Evolutionary conservation across 805 yeast species (phyloP).

Genomic region (Wickerhamomyces rabaulensis): DNA sequence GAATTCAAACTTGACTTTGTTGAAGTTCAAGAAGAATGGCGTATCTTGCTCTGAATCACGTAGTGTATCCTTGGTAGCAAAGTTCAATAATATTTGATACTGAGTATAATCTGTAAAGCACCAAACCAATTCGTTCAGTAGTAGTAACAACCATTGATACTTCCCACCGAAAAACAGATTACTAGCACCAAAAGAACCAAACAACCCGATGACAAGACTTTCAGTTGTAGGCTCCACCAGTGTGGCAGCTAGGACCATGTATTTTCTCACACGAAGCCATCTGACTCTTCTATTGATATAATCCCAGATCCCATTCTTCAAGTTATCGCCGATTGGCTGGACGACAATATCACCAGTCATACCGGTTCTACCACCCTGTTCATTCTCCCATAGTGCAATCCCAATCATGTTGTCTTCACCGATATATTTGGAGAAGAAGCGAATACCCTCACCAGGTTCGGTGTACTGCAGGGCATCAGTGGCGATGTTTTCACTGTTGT

Average conservation of each 20-base stretch:
- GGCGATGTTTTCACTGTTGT: slow-evolving; percentile 32
- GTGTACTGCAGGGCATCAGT: slow-evolving; percentile 26
- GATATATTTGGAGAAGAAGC: slow-evolving; percentile 71
- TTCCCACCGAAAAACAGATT: slow-evolving; percentile 32
- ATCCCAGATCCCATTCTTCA: slow-evolving; percentile 37
- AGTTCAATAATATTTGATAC: slow-evolving; percentile 37
- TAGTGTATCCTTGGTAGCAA: slow-evolving; percentile 18
- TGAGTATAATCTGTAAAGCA: slow-evolving; percentile 57
- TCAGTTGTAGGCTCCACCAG: slow-evolving; percentile 85
- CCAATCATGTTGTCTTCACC: slow-evolving; percentile 95
- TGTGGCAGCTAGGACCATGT: slow-evolving; percentile 84
- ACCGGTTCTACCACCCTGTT: slow-evolving; percentile 64
- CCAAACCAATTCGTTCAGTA: slow-evolving; percentile 61
- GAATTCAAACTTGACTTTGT: slow-evolving; percentile 15
- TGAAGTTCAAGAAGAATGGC: slow-evolving; percentile 27
- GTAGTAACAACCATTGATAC: slow-evolving; percentile 35
- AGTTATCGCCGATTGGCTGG: slow-evolving; percentile 57
- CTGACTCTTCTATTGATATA: slow-evolving; percentile 67
- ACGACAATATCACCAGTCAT: slow-evolving; percentile 74
- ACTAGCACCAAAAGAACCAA: slow-evolving; percentile 59
- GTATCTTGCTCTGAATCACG: slow-evolving; percentile 5
- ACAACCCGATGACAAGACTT: slow-evolving; percentile 56
- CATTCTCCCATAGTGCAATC: slow-evolving; percentile 74
- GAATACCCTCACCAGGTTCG: slow-evolving; percentile 44
- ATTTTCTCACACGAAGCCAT: slow-evolving; percentile 82